Evolutionary conservation across 257 asterid species (phyloP), one percentile per base, ranked within the genome.

Genomic region (Apocynum venetum): DNA sequence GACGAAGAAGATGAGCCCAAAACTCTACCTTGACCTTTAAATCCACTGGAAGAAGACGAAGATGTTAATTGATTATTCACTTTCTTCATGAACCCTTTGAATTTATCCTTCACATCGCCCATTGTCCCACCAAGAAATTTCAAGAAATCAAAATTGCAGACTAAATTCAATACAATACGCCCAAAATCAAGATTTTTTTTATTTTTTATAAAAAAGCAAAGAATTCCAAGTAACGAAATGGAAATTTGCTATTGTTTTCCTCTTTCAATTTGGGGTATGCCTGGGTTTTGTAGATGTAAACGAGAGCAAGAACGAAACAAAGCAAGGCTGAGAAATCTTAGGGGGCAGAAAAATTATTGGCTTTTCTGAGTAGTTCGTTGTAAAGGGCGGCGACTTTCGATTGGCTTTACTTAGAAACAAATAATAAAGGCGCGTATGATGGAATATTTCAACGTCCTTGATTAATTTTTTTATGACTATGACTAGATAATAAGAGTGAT

Each of bases 51-150:
- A 31, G 90, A 81, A 19, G 95, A 89, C 20, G 96, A 88, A 57
- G 96, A 81, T 5, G 46, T 48, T 71, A 90, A 90, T 7, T 94
- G 90, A 57, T 79, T 86, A 89, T 89, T 88, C 83, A 89, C 93
- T 83, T 96, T 96, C 83, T 96, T 96, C 91, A 96, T 89, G 79
- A 96, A 85, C 38, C 94, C 98, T 87, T 91, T 93, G 88, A 96
- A 85, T 63, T 93, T 96, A 79, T 91, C 97, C 84, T 80, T 91
- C 91, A 96, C 74, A 31, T 96, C 99, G 77, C 84, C 99, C 98
- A 96, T 96, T 84, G 44, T 68, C 49, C 64, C 69, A 47, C 56
- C 78, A 66, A 77, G 46, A 67, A 68, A 76, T 64, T 12, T 4
- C 47, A 64, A 64, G n/a, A 36, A 64, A 64, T 64, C n/a, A 64